These are phyloP conservation scores for Plenodomus lindquistii DNA, from an alignment of 2,329 filamentous ascomycete genomes.

Conservation along the genomic window DNA sequence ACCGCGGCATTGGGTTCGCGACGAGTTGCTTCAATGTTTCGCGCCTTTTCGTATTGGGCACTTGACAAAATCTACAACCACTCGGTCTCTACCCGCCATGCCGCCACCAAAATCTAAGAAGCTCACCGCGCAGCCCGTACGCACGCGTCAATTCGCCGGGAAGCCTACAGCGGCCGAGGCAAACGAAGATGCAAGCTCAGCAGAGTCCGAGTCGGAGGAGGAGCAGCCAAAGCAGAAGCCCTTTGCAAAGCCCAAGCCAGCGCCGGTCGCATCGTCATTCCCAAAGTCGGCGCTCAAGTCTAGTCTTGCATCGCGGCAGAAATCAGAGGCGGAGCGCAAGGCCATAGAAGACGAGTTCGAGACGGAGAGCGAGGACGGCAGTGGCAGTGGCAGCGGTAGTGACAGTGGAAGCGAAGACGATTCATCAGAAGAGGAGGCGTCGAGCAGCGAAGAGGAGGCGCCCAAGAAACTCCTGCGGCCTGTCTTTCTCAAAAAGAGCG, in stretches of 20 bases:
- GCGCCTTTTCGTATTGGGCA: too few relatives aligned
- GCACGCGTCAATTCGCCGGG: conserved; percentile 81
- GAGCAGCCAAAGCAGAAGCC: conserved; percentile 52
- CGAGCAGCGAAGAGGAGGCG: conserved; percentile 61
- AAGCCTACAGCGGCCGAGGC: conserved; percentile 62
- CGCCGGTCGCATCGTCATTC: conserved; percentile 52
- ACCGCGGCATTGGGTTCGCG: too few relatives aligned
- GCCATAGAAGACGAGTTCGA: conserved; percentile 61
- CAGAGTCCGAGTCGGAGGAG: conserved; percentile 57
- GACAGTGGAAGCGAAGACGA: conserved; percentile 32
- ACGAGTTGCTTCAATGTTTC: too few relatives aligned
- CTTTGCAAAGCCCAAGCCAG: conserved; percentile 40
- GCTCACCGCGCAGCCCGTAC: conserved; percentile 90
- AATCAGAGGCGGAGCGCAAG: conserved; percentile 32
- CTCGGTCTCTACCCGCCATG: conserved; percentile 36
- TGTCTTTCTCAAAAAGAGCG: conserved; percentile 67
- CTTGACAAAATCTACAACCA: not conserved
- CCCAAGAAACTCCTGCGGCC: conserved; percentile 64
- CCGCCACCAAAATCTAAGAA: conserved; percentile 66
- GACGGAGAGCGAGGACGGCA: conserved; percentile 53
- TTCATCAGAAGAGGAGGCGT: conserved; percentile 58
- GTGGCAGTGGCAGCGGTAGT: conserved; percentile 17
- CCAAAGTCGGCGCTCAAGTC: conserved; percentile 49
- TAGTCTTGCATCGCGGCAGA: conserved; percentile 47
- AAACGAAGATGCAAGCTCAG: conserved; percentile 46